Evolutionary conservation across 2,329 filamentous ascomycete species (phyloP).

Genomic region (Phaeosphaeriaceae sp.): DNA sequence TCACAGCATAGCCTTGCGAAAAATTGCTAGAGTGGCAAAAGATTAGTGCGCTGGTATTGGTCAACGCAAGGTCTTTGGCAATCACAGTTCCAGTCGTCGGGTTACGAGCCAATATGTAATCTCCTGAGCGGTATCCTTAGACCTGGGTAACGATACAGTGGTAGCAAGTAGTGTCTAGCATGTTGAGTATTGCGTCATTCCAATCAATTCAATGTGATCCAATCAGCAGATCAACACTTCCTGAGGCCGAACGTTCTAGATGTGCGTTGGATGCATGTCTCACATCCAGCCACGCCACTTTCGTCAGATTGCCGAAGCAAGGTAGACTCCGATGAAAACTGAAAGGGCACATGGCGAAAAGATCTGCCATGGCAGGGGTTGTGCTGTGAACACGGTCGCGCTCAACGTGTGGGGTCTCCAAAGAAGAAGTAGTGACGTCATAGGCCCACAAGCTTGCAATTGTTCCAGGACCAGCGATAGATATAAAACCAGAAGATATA

Average conservation of each 20-base stretch:
- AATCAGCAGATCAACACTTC: neutral
- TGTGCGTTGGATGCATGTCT: neutral
- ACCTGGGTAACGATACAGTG: too few species aligned
- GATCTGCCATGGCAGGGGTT: neutral
- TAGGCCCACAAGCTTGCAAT: neutral
- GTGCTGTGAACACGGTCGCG: neutral
- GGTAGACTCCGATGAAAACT: neutral
- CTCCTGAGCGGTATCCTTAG: too few species aligned
- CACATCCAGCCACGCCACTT: neutral
- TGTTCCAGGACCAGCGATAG: neutral
- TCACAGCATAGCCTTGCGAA: too few species aligned
- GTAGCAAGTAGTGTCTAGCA: neutral
- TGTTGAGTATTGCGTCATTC: slow-evolving; percentile 7
- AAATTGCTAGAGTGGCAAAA: too few species aligned
- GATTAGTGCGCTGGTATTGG: too few species aligned
- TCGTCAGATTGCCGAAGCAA: neutral
- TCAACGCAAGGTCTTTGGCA: too few species aligned
- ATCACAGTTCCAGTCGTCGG: too few species aligned
- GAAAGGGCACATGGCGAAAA: neutral
- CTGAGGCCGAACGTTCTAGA: neutral
- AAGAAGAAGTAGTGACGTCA: neutral
- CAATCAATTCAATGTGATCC: neutral
- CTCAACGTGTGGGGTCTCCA: slow-evolving; percentile 1
- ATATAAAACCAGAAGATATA: slow-evolving; percentile 10
- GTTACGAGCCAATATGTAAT: too few species aligned